phyloP scores from a whole-genome alignment of 2,329 filamentous ascomycete genomes.

The Pseudohalonectria lignicola region DNA sequence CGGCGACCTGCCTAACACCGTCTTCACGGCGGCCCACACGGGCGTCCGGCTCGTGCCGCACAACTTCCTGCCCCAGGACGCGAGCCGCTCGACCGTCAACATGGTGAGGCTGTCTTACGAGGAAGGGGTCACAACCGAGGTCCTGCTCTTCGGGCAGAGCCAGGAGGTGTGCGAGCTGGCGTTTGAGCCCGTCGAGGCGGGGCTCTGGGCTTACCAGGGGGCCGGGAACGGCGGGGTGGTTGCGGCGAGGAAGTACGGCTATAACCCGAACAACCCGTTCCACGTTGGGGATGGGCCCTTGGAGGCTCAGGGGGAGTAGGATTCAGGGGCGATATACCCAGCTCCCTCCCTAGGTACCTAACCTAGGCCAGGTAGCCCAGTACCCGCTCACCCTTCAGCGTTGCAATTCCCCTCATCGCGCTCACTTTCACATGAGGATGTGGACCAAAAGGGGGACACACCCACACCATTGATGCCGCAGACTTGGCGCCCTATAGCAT shows the following conservation, averaged over 20 bases:
- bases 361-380: too few species aligned
- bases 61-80: slow-evolving; percentile 30
- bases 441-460: too few species aligned
- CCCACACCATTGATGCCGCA: too few species aligned
- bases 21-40: slow-evolving; percentile 33
- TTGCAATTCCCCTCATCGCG: too few species aligned
- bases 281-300: background rate
- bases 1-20: slow-evolving; percentile 40
- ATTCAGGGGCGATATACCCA: too few species aligned
- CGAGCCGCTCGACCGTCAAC: slow-evolving; percentile 25
- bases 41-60: slow-evolving; percentile 30
- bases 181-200: slow-evolving; percentile 12
- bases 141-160: slow-evolving; percentile 20
- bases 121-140: slow-evolving; percentile 15
- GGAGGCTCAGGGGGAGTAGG: too few species aligned
- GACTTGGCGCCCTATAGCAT: too few species aligned
- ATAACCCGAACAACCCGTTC: slow-evolving; percentile 14
- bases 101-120: slow-evolving; percentile 20
- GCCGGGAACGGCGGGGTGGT: slow-evolving; percentile 21
- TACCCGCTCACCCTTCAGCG: too few species aligned
- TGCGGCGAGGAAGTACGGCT: slow-evolving; percentile 23
- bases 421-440: too few species aligned
- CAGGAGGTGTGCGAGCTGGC: slow-evolving; percentile 12
- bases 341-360: too few species aligned
- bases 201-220: slow-evolving; percentile 18